Percentiles rank a stretch among this genome's conserved stretches.
Conservation (phyloP, 768 basidiomycete species). For the Mycena pura region DNA sequence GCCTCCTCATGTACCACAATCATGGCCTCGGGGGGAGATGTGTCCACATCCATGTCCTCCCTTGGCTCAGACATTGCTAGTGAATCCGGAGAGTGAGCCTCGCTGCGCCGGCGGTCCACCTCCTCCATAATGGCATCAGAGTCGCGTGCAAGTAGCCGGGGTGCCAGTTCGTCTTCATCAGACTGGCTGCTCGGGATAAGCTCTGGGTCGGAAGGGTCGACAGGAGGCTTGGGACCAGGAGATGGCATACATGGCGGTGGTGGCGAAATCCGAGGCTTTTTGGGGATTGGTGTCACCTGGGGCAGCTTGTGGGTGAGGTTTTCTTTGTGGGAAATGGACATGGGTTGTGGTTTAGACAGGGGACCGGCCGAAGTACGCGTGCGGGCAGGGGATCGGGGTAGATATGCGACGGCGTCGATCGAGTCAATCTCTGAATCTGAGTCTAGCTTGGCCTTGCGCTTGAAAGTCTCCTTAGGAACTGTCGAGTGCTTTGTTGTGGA, state of each 20-base stretch:
- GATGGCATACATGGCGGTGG: constrained; percentile 30
- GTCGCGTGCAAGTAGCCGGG: constrained; percentile 37
- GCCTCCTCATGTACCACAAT: constrained; percentile 1
- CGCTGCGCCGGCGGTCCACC: constrained; percentile 52
- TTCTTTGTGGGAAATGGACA: constrained; percentile 32
- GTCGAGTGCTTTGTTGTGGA: constrained; percentile 12
- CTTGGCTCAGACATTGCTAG: constrained; percentile 14
- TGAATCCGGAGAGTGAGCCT: constrained; percentile 32
- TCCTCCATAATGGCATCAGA: constrained; percentile 38
- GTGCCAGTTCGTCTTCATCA: constrained; percentile 62
- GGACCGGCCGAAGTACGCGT: constrained; percentile 14
- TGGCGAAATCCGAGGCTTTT: constrained; percentile 47
- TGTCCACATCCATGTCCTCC: constrained; percentile 21
- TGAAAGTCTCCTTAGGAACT: constrained; percentile 26
- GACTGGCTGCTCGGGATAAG: constrained; percentile 71
- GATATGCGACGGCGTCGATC: constrained; percentile 36
- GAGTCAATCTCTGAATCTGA: constrained; percentile 43
- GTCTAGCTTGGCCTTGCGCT: constrained; percentile 45
- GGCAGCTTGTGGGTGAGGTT: constrained; percentile 26
- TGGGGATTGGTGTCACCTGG: constrained; percentile 32
- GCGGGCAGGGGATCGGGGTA: constrained; percentile 35
- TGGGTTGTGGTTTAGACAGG: constrained; percentile 10
- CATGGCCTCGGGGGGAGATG: not conserved
- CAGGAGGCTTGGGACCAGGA: constrained; percentile 19
- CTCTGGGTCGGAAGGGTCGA: constrained; percentile 31